A percentile compares a stretch with the other conserved stretches of the same genome.
phyloP scores from a whole-genome alignment of 371 early-diverging fungal species.

The Mortierella sp. region DNA sequence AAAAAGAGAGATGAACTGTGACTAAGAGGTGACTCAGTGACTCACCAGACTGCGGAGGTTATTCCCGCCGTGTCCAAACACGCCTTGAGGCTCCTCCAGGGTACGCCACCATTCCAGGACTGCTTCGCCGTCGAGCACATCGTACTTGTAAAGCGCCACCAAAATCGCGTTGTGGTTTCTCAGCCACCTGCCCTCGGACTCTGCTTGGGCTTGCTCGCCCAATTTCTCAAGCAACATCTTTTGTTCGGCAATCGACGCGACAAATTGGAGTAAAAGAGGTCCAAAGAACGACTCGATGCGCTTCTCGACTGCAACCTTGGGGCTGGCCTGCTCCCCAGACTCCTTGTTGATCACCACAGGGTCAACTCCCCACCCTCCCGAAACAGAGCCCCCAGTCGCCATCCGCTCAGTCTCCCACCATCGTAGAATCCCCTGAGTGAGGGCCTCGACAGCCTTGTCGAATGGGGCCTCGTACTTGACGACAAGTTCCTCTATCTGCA shows the following conservation, averaged over 20 bases:
- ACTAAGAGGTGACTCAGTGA: slow-evolving; percentile 17
- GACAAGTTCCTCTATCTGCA: slow-evolving; percentile 69
- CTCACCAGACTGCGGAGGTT: slow-evolving; percentile 46
- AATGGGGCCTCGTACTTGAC: slow-evolving; percentile 65
- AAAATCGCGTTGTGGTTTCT: slow-evolving; percentile 41
- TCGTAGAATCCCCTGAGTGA: slow-evolving; percentile 44
- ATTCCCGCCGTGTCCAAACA: slow-evolving; percentile 39
- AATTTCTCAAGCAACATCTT: slow-evolving; percentile 28
- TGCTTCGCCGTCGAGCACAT: slow-evolving; percentile 43
- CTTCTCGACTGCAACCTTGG: slow-evolving; percentile 30
- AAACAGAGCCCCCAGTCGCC: slow-evolving; percentile 27
- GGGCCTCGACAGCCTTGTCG: slow-evolving; percentile 52
- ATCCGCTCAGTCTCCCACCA: slow-evolving; percentile 52
- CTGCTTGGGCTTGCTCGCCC: slow-evolving; percentile 15
- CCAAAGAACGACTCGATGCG: slow-evolving; percentile 37
- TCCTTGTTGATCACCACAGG: slow-evolving; percentile 22
- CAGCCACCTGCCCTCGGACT: slow-evolving; percentile 20
- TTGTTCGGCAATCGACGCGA: slow-evolving; percentile 30
- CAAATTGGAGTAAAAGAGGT: slow-evolving; percentile 43
- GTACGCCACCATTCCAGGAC: slow-evolving; percentile 49
- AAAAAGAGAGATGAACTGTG: slow-evolving; percentile 10
- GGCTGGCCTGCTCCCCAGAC: slow-evolving; percentile 18
- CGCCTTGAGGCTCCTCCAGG: slow-evolving; percentile 22
- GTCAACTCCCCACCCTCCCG: slow-evolving; percentile 26
- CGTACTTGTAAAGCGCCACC: slow-evolving; percentile 47